Base-by-base conservation (phyloP, 78 protist species). In the Dictyostelium brefeldianum region DNA sequence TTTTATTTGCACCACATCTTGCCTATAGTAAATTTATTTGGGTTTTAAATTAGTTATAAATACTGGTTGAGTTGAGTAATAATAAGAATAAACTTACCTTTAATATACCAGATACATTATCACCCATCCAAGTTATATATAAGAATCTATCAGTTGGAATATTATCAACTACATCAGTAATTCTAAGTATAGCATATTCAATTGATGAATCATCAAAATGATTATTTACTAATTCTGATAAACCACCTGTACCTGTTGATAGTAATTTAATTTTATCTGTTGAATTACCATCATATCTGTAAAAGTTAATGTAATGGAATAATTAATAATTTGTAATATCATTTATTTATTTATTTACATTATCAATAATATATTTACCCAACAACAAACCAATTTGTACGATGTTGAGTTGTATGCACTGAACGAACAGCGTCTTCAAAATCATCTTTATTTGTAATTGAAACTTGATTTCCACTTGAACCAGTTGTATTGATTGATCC, bases 81-180 rank as follows among this genome's bases (percentile, higher is more conserved):
- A n/a, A n/a, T n/a, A n/a, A n/a, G n/a, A n/a, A n/a, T n/a, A n/a
- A n/a, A n/a, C n/a, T n/a, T n/a, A 3, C 69, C 59, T 54, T 80
- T 22, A n/a, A 20, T 2, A 77, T 77, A 12, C 25, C 83, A 14
- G 62, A 62, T 47, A 85, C 94, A 54, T 62, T 46, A 22, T 89
- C 85, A 78, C 94, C 94, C 18, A 89, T 71, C 48, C 73, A 89
- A 47, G 84, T 78, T 22, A 89, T 75, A 29, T 78, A 89, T n/a
- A 48, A 50, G 31, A 25, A 80, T 46, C 81, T 84, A 74, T 89
- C 81, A 29, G 82, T 89, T 74, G 82, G 94, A 56, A 89, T 62
- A 64, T 25, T 22, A 78, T 89, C 94, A 47, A 78, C 53, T 8
- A 47, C 17, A 46, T 89, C 94, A 6, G 78, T 84, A 15, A 89